A percentile compares a stretch with the other conserved stretches of the same genome.
Evolutionary conservation across 441 rosid genomes (phyloP).

Genomic region (Populus hybrid): DNA sequence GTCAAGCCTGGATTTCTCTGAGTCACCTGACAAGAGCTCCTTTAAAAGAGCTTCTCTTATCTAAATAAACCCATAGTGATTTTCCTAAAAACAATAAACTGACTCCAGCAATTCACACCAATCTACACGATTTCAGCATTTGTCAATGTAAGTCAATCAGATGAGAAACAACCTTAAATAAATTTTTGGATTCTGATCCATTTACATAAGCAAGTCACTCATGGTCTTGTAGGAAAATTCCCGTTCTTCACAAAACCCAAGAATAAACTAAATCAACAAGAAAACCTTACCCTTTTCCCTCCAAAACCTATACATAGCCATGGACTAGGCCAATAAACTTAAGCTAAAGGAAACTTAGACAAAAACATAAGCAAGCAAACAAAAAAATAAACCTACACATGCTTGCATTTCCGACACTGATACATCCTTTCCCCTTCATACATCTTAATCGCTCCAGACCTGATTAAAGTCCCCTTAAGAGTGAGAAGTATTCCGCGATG

Average conservation of each 20-base stretch:
- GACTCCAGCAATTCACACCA: neutral
- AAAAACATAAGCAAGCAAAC: neutral
- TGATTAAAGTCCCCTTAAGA: conserved; percentile 84
- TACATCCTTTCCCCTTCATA: conserved; percentile 90
- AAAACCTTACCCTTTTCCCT: neutral
- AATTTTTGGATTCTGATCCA: neutral
- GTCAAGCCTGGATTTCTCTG: neutral
- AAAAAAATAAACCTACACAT: conserved; percentile 39
- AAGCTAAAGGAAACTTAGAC: neutral
- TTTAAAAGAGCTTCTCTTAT: neutral
- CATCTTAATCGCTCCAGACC: conserved; percentile 91
- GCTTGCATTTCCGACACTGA: conserved; percentile 81
- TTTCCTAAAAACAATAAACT: neutral
- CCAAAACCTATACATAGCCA: conserved; percentile 4
- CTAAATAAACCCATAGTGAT: neutral
- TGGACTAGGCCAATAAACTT: conserved; percentile 4
- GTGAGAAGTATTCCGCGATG: conserved; percentile 82
- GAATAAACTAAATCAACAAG: neutral
- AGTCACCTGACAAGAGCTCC: neutral
- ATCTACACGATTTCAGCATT: neutral
- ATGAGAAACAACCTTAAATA: neutral
- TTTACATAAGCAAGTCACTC: neutral
- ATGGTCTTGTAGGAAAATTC: neutral
- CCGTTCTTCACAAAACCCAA: neutral
- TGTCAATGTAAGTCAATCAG: neutral